Base-by-base conservation (phyloP, 768 basidiomycete genomes). In the Leccinellum rugosiceps region DNA sequence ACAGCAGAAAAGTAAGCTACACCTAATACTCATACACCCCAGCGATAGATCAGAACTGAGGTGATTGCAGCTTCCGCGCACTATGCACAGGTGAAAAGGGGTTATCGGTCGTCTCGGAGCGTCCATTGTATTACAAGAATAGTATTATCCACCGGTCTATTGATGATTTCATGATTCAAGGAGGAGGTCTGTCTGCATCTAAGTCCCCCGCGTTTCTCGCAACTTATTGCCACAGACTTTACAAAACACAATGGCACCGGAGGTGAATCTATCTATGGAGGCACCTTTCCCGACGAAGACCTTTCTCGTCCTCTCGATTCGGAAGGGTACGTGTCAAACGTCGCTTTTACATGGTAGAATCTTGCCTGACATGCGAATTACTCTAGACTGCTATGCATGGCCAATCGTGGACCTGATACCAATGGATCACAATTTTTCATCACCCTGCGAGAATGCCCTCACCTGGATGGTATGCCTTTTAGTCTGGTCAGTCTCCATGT, bases 391-490 rank as follows among this genome's bases (percentile, higher is more conserved):
- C 75, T 96, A 11, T 92, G 90, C 65, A 96, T 95, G 94, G 93
- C 93, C 10, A 96, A 96, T 70, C 82, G 82, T 61, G 90, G 90
- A 3, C 85, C 88, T 1, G 77, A 89, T 72, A 94, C 93, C 34
- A 95, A 94, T 62, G 85, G 87, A 35, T 90, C 87, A 1, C 93
- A 95, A 61, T 95, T 88, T 68, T 94, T 95, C 68, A 77, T 94
- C 59, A 92, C 93, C 21, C 78, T 95, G 11, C 78, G 81, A n/a
- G 79, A 82, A 15, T 85, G 88, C 58, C 83, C 86, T 4, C 90
- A 92, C 68, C 71, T 92, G 46, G 80, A 88, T 66, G 92, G 92
- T 77, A 73, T 73, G 74, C 60, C 0, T 51, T 44, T 52, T 1
- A 0, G 47, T 21, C 5, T 13, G n/a, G n/a, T 38, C 31, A 8